Evolutionary conservation across 2,329 filamentous ascomycete genomes (phyloP).

Genomic region (Claviceps arundinis): DNA sequence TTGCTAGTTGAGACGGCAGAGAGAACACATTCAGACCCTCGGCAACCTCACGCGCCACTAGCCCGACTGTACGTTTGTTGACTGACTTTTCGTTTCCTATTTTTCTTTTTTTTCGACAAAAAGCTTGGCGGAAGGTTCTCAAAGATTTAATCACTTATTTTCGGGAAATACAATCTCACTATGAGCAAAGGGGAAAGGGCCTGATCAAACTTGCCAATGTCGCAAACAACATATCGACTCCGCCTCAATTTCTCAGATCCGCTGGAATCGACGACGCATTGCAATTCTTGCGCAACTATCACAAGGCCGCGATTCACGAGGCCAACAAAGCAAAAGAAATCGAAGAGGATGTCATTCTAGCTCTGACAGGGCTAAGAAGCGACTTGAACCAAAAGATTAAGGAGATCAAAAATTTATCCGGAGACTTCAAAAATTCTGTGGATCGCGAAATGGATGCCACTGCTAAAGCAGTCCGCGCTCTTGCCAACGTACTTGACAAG

Average conservation of each 20-base stretch:
- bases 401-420: slow-evolving; percentile 86
- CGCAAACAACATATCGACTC: slow-evolving; percentile 65
- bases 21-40: background rate
- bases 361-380: slow-evolving; percentile 70
- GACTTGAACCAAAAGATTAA: slow-evolving; percentile 95
- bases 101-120: slow-evolving; percentile 2
- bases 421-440: slow-evolving; percentile 94
- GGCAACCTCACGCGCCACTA: background rate
- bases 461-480: slow-evolving; percentile 58
- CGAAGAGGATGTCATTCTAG: slow-evolving; percentile 80
- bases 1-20: background rate
- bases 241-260: slow-evolving; percentile 61
- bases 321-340: slow-evolving; percentile 83
- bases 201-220: slow-evolving; percentile 72
- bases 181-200: slow-evolving; percentile 73
- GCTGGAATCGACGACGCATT: slow-evolving; percentile 83
- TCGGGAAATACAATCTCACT: slow-evolving; percentile 77
- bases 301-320: slow-evolving; percentile 67
- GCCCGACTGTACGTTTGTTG: background rate
- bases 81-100: background rate
- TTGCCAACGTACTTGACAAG: slow-evolving; percentile 72
- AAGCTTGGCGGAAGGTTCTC: slow-evolving; percentile 87
- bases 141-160: slow-evolving; percentile 94
- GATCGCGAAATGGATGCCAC: slow-evolving; percentile 89
- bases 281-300: slow-evolving; percentile 66